These are phyloP conservation scores for Microcyclospora tardicrescens DNA, from an alignment of 2,329 filamentous ascomycete species.

Conservation along the genomic window DNA sequence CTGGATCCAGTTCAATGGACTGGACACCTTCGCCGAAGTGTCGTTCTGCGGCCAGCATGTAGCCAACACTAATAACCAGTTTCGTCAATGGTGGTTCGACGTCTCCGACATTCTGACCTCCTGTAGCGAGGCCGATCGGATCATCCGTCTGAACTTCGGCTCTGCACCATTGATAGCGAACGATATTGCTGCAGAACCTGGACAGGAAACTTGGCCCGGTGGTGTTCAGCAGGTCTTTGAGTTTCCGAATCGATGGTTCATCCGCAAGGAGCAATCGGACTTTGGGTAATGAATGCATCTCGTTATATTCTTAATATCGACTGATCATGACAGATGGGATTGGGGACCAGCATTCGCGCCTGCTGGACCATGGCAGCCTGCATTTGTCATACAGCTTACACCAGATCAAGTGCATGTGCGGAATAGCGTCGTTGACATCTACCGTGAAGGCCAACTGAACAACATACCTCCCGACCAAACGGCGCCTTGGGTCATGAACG, in stretches of 20 bases:
- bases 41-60: slow-evolving; percentile 42
- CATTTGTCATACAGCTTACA: slow-evolving; percentile 41
- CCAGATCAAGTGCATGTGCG: slow-evolving; percentile 33
- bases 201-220: slow-evolving; percentile 37
- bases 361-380: slow-evolving; percentile 50
- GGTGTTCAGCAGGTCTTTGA: slow-evolving; percentile 38
- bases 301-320: neutral
- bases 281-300: slow-evolving; percentile 46
- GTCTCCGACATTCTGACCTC: slow-evolving; percentile 34
- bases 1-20: slow-evolving; percentile 48
- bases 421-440: slow-evolving; percentile 46
- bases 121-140: slow-evolving; percentile 26
- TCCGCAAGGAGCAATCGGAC: slow-evolving; percentile 49
- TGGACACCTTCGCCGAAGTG: slow-evolving; percentile 49
- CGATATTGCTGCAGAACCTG: slow-evolving; percentile 38
- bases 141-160: slow-evolving; percentile 42
- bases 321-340: slow-evolving; percentile 1
- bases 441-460: slow-evolving; percentile 45
- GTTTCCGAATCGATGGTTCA: slow-evolving; percentile 41
- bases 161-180: slow-evolving; percentile 43
- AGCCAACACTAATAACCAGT: slow-evolving; percentile 48
- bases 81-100: slow-evolving; percentile 49
- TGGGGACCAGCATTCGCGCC: slow-evolving; percentile 35
- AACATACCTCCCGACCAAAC: slow-evolving; percentile 44
- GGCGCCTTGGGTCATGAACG: slow-evolving; percentile 48